Evolutionary conservation across 2,329 filamentous ascomycete genomes (phyloP).

Genomic region (Ophiostoma novo-ulmi): DNA sequence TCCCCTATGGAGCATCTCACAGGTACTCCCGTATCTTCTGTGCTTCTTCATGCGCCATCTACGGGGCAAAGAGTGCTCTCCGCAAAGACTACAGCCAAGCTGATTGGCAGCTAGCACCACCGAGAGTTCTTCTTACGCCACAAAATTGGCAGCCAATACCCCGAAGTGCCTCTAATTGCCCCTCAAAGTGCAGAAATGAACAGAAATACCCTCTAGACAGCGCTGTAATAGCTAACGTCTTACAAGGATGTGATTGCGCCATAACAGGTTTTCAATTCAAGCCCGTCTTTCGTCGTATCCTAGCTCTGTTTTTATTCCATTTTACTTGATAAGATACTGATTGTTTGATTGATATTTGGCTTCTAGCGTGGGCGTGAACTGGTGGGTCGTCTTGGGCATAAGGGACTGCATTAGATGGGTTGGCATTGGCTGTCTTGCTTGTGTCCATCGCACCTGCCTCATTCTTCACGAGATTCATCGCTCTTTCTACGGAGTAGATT

Average conservation of each 20-base stretch:
- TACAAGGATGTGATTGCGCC: slow-evolving; percentile 19
- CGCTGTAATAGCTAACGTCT: slow-evolving; percentile 20
- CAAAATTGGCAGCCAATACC: not conserved
- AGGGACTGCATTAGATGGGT: not conserved
- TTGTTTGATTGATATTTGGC: not conserved
- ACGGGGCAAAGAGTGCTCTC: not conserved
- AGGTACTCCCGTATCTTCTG: not conserved
- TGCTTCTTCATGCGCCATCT: not conserved
- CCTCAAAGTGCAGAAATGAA: not conserved
- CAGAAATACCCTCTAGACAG: not conserved
- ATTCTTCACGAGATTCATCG: not conserved
- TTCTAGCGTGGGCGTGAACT: not conserved
- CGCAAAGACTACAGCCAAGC: not conserved
- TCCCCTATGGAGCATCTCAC: not conserved
- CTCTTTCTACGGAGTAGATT: not conserved
- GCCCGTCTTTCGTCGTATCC: not conserved
- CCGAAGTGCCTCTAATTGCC: not conserved
- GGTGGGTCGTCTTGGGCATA: not conserved
- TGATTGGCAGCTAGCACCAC: slow-evolving; percentile 13
- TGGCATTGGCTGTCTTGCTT: not conserved
- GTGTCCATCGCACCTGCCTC: not conserved
- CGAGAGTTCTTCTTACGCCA: slow-evolving; percentile 1
- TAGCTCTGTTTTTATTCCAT: not conserved
- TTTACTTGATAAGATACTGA: not conserved
- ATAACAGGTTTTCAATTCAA: slow-evolving; percentile 16